Conservation (phyloP, 2,329 filamentous ascomycete species). For the Raffaelea deltoideospora region DNA sequence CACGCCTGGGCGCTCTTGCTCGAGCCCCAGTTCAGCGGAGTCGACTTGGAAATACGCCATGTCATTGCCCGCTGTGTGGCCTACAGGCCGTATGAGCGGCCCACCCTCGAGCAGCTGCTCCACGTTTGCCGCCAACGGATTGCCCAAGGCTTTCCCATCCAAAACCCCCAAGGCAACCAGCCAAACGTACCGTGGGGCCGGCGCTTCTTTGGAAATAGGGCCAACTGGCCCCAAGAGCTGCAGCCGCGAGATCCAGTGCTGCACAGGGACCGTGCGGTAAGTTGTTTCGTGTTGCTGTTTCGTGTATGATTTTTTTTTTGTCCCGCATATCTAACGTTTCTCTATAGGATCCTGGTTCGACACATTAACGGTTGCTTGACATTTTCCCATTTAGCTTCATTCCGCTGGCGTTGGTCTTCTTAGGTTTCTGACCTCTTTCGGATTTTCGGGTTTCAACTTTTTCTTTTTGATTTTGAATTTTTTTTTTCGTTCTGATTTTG, state of each 20-base stretch:
- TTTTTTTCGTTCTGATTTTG: not conserved
- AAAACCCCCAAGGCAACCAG: not conserved
- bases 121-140: not conserved
- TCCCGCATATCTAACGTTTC: too few relatives aligned
- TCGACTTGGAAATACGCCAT: constrained; percentile 3
- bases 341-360: not conserved
- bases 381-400: too few relatives aligned
- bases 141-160: not conserved
- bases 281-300: not conserved
- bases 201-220: not conserved
- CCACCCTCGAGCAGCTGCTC: constrained; percentile 2
- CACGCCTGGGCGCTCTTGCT: constrained; percentile 1
- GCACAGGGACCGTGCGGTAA: not conserved
- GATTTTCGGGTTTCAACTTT: not conserved
- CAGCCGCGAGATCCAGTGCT: too few relatives aligned
- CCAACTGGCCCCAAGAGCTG: too few relatives aligned
- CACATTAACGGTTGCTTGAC: not conserved
- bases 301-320: not conserved
- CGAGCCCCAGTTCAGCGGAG: not conserved
- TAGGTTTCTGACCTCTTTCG: not conserved
- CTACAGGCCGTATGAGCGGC: constrained; percentile 4
- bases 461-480: not conserved
- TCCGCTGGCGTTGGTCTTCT: not conserved
- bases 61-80: constrained; percentile 6
- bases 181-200: too few relatives aligned